These are phyloP conservation scores for Gloeostereum incarnatum DNA, from an alignment of 768 basidiomycete genomes.

Conservation along the genomic window DNA sequence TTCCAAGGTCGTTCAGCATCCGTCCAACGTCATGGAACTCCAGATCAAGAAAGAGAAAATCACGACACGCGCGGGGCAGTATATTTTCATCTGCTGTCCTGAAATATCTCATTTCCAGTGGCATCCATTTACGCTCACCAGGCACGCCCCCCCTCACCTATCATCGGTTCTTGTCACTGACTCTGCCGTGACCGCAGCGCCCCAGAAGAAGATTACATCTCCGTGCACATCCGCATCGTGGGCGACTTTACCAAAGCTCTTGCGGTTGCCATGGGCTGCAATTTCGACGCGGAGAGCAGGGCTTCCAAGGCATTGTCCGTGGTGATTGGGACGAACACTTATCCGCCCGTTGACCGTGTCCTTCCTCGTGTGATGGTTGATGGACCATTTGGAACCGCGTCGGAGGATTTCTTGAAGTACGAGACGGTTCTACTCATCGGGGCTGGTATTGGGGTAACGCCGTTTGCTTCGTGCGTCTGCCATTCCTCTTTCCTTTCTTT, in stretches of 20 bases:
- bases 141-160: slow-evolving; percentile 33
- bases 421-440: slow-evolving; percentile 87
- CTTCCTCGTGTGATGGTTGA: slow-evolving; percentile 94
- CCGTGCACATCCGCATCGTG: slow-evolving; percentile 86
- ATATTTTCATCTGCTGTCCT: slow-evolving; percentile 88
- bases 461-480: slow-evolving; percentile 77
- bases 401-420: slow-evolving; percentile 85
- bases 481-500: background rate
- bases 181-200: slow-evolving; percentile 36
- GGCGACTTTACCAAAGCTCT: slow-evolving; percentile 88
- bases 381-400: slow-evolving; percentile 89
- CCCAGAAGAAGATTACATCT: slow-evolving; percentile 93
- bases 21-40: slow-evolving; percentile 86
- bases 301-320: slow-evolving; percentile 41
- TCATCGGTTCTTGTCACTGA: background rate
- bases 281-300: slow-evolving; percentile 54
- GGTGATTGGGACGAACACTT: slow-evolving; percentile 47
- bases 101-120: slow-evolving; percentile 94
- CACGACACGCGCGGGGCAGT: slow-evolving; percentile 77
- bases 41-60: slow-evolving; percentile 98
- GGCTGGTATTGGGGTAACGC: slow-evolving; percentile 94
- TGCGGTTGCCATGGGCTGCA: slow-evolving; percentile 75
- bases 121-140: slow-evolving; percentile 95
- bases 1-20: slow-evolving; percentile 92
- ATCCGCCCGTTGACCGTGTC: slow-evolving; percentile 57